Evolutionary conservation across 257 asterid species (phyloP).

Genomic region (Jaltomata sinuosa): DNA sequence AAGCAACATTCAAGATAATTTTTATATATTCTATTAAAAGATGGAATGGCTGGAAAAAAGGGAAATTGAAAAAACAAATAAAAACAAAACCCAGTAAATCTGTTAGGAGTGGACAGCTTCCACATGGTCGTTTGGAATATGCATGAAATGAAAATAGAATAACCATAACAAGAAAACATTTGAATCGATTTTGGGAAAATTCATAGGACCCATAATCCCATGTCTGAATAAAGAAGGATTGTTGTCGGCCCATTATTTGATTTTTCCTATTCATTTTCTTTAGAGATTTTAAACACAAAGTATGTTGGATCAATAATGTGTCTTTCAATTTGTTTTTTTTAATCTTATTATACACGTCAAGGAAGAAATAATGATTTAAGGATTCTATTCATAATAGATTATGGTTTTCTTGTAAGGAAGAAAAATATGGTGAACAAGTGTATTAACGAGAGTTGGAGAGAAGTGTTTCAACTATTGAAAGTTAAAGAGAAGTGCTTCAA

Average conservation of each 20-base stretch:
- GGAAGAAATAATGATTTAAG: not conserved
- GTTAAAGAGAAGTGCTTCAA: too few relatives aligned
- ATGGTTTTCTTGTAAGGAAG: too few relatives aligned
- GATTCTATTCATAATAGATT: not conserved
- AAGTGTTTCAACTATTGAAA: too few relatives aligned
- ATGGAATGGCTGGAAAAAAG: not conserved
- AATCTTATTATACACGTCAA: not conserved
- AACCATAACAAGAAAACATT: slow-evolving; percentile 1
- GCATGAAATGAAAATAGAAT: slow-evolving; percentile 5
- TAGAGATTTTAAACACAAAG: slow-evolving; percentile 1
- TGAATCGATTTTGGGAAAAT: slow-evolving; percentile 16
- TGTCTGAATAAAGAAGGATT: slow-evolving; percentile 20
- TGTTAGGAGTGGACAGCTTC: not conserved
- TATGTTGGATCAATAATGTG: slow-evolving; percentile 18
- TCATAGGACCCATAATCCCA: slow-evolving; percentile 28
- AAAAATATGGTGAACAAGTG: too few relatives aligned
- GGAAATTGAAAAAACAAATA: not conserved
- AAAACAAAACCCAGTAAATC: not conserved
- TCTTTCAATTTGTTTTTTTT: not conserved
- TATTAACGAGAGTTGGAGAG: too few relatives aligned
- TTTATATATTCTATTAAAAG: not conserved
- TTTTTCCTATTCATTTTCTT: not conserved
- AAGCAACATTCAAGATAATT: not conserved
- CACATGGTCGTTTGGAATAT: slow-evolving; percentile 2
- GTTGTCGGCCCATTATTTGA: slow-evolving; percentile 21